These are phyloP conservation scores for Ganoderma lingzhi DNA, from an alignment of 1,284 basidiomycete genomes.

Conservation along the genomic window DNA sequence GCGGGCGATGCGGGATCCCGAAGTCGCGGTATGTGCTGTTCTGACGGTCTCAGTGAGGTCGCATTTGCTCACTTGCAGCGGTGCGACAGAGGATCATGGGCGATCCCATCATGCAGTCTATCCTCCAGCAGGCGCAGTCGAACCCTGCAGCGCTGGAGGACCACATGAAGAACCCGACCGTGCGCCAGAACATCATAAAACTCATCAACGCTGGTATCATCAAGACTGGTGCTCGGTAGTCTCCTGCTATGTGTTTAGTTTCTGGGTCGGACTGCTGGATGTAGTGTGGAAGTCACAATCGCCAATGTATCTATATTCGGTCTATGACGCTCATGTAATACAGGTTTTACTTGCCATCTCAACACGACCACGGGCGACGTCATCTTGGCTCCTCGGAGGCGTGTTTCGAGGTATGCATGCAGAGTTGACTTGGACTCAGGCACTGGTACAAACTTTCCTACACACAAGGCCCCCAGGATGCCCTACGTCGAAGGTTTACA, in stretches of 20 bases:
- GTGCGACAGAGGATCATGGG: slow-evolving; percentile 75
- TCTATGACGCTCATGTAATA: slow-evolving; percentile 28
- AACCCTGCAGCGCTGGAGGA: slow-evolving; percentile 93
- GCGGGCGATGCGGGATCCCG: slow-evolving; percentile 97
- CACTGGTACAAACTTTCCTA: neutral
- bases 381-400: neutral
- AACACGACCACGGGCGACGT: neutral
- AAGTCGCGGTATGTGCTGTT: slow-evolving; percentile 72
- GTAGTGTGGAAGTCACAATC: slow-evolving; percentile 30
- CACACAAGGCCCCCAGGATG: neutral
- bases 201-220: slow-evolving; percentile 95
- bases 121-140: slow-evolving; percentile 93
- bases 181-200: slow-evolving; percentile 90
- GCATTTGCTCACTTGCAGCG: slow-evolving; percentile 21
- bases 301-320: slow-evolving; percentile 35
- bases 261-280: slow-evolving; percentile 26
- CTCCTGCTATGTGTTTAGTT: slow-evolving; percentile 14
- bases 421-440: neutral
- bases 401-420: neutral
- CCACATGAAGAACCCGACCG: slow-evolving; percentile 95
- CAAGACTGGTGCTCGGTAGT: slow-evolving; percentile 63
- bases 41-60: slow-evolving; percentile 6
- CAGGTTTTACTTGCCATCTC: slow-evolving; percentile 13
- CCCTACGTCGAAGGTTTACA: neutral
- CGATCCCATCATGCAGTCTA: slow-evolving; percentile 92